A percentile compares a stretch with the other conserved stretches of the same genome.
These are phyloP conservation scores for Melocanna baccifera DNA, from an alignment of 176 grass and related monocot species.

Conservation along the genomic window DNA sequence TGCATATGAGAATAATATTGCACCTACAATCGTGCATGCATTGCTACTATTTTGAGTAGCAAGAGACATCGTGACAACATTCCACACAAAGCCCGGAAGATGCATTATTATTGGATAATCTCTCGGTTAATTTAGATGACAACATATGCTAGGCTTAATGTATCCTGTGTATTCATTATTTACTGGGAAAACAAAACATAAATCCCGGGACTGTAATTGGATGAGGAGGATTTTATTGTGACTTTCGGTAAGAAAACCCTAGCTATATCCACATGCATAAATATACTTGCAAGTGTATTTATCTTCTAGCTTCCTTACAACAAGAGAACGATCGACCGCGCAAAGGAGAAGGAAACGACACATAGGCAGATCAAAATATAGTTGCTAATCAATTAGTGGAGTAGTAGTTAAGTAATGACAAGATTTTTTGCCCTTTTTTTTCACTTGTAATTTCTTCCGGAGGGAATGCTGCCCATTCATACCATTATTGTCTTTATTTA, in stretches of 20 bases:
- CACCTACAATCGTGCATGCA: neutral
- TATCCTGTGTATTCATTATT: neutral
- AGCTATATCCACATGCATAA: no score
- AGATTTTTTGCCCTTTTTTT: neutral
- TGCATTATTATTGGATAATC: neutral
- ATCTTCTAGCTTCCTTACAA: neutral
- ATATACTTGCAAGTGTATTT: neutral
- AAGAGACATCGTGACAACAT: neutral
- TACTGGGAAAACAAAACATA: neutral
- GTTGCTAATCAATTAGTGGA: neutral
- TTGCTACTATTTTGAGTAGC: neutral
- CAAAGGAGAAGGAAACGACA: neutral
- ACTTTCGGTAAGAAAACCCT: neutral
- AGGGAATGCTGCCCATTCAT: neutral
- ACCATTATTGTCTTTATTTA: constrained; percentile 13
- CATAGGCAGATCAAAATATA: constrained; percentile 13
- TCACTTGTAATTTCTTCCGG: constrained; percentile 7
- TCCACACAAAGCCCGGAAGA: neutral
- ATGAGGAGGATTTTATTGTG: neutral
- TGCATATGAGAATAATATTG: constrained; percentile 10
- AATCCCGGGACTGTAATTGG: neutral
- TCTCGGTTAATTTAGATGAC: neutral
- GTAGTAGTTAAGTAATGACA: neutral
- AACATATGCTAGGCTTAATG: neutral
- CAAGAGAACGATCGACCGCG: neutral